A percentile compares a stretch with the other conserved stretches of the same genome.
Conservation (phyloP, 2,329 filamentous ascomycete genomes). For the Aspergillus amoenus region DNA sequence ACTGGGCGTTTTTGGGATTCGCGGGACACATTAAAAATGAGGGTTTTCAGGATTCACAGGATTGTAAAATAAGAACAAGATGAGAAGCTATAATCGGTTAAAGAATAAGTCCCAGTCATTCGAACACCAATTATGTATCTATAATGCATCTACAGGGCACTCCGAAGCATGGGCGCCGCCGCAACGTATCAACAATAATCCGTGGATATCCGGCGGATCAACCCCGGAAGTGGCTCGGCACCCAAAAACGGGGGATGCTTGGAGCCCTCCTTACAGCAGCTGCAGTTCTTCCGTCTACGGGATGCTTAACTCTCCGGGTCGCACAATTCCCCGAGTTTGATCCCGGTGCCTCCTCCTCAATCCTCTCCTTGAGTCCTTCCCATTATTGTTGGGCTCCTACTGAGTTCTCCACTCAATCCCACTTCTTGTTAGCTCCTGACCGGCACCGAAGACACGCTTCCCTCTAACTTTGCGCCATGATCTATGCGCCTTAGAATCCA, state of each 20-base stretch:
- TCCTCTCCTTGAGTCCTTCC: background rate
- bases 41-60: background rate
- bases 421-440: slow-evolving; percentile 9
- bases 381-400: background rate
- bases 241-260: slow-evolving; percentile 15
- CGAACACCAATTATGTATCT: too few species aligned
- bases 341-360: background rate
- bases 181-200: slow-evolving; percentile 33
- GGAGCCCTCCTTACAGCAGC: slow-evolving; percentile 3
- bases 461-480: slow-evolving; percentile 19
- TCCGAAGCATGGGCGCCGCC: slow-evolving; percentile 23
- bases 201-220: slow-evolving; percentile 28
- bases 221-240: slow-evolving; percentile 31
- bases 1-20: slow-evolving; percentile 3
- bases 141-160: background rate
- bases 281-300: slow-evolving; percentile 2
- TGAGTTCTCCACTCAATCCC: background rate
- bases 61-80: background rate
- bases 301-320: background rate
- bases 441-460: slow-evolving; percentile 9
- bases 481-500: slow-evolving; percentile 23
- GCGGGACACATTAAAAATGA: background rate
- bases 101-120: background rate
- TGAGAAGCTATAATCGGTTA: background rate
- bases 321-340: background rate